Evolutionary conservation across 2,329 filamentous ascomycete genomes (phyloP).

Genomic region (Geoglossum cookeanum): DNA sequence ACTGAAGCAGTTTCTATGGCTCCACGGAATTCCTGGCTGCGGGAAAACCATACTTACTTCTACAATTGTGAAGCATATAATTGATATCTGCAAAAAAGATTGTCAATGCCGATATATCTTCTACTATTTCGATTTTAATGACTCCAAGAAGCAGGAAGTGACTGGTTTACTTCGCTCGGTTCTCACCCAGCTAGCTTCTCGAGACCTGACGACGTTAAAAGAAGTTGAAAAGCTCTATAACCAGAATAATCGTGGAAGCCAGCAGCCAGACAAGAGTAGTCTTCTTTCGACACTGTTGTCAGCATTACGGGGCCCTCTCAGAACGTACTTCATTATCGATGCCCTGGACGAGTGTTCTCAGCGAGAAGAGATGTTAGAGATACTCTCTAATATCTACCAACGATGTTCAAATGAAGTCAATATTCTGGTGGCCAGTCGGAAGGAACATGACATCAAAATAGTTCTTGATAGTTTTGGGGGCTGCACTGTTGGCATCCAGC

Average conservation of each 20-base stretch:
- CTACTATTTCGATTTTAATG: constrained; percentile 25
- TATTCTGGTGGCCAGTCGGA: neutral
- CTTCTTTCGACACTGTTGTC: neutral
- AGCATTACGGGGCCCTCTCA: neutral
- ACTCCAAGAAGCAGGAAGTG: constrained; percentile 16
- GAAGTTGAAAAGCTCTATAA: neutral
- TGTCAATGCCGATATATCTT: constrained; percentile 14
- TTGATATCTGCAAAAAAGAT: constrained; percentile 10
- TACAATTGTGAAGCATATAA: constrained; percentile 18
- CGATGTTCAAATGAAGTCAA: neutral
- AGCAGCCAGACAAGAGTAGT: neutral
- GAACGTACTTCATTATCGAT: constrained; percentile 15
- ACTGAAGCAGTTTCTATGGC: constrained; percentile 20
- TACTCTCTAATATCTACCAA: neutral
- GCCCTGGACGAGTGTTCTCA: constrained; percentile 17
- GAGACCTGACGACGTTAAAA: constrained; percentile 2
- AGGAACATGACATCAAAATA: neutral
- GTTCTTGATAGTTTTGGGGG: no score
- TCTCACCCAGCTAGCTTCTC: constrained; percentile 18
- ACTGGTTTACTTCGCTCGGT: constrained; percentile 18
- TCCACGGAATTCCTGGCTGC: constrained; percentile 22
- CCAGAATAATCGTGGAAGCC: neutral
- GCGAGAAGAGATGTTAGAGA: neutral
- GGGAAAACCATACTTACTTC: constrained; percentile 24
- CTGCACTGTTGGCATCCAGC: neutral